Conservation (phyloP, 192 early-diverging fungal genomes). For the Allomyces arbusculus region DNA sequence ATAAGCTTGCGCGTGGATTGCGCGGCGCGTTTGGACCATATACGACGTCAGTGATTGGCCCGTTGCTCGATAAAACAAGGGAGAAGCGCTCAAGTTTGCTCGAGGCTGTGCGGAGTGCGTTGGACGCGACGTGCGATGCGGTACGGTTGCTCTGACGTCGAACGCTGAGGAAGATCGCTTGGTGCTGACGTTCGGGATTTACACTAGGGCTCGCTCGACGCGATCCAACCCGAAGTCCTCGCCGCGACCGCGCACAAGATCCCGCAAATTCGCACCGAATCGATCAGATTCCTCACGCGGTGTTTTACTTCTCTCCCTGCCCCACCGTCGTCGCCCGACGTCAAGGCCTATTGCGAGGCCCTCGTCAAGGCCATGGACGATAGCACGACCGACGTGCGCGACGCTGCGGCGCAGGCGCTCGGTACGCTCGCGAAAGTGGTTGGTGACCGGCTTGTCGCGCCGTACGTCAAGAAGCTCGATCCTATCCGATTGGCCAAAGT, state of each 20-base stretch:
- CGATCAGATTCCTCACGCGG: constrained; percentile 49
- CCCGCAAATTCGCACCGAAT: constrained; percentile 68
- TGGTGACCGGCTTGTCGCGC: constrained; percentile 50
- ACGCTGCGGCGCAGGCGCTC: constrained; percentile 60
- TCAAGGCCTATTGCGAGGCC: constrained; percentile 57
- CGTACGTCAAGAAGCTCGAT: constrained; percentile 64
- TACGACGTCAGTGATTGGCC: constrained; percentile 34
- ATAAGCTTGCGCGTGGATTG: constrained; percentile 57
- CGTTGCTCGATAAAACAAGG: constrained; percentile 78
- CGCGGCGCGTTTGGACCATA: constrained; percentile 60
- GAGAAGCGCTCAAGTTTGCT: constrained; percentile 80
- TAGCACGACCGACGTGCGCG: constrained; percentile 59
- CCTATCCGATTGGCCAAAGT: constrained; percentile 72
- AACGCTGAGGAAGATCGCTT: too few species aligned
- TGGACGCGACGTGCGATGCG: constrained; percentile 62
- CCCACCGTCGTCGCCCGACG: constrained; percentile 51
- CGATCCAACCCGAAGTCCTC: constrained; percentile 52
- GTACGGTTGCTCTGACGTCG: constrained; percentile 10
- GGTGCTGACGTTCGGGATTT: too few species aligned
- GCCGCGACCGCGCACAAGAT: constrained; percentile 67
- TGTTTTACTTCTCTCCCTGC: constrained; percentile 50
- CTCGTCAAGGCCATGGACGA: constrained; percentile 67
- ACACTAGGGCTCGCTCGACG: constrained; percentile 7
- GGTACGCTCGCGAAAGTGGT: constrained; percentile 79
- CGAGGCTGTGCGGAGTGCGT: constrained; percentile 52